Evolutionary conservation across 2,329 filamentous ascomycete genomes (phyloP).

Genomic region (Hymenotorrendiella dingleyae): DNA sequence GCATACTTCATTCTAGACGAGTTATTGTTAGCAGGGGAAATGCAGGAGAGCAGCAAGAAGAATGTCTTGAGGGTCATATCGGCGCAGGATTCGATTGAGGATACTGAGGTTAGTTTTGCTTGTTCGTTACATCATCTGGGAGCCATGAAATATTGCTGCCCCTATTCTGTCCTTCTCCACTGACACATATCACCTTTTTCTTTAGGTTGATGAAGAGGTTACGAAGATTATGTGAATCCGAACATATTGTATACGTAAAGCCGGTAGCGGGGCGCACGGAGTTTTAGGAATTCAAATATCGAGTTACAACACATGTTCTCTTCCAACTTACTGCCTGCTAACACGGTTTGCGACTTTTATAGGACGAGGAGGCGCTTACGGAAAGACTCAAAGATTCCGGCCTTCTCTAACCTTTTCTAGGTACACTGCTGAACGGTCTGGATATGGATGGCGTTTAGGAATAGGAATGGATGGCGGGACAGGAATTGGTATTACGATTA

Average conservation of each 20-base stretch:
- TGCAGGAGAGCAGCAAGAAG: constrained; percentile 99
- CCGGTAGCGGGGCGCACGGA: constrained; percentile 6
- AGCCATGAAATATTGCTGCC: neutral
- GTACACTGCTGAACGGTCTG: too few relatives aligned
- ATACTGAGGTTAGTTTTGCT: constrained; percentile 78
- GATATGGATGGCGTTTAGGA: too few relatives aligned
- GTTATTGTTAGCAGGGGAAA: constrained; percentile 86
- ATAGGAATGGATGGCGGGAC: too few relatives aligned
- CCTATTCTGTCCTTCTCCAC: constrained; percentile 35
- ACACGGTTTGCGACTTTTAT: neutral
- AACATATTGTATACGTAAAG: constrained; percentile 14
- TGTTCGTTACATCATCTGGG: constrained; percentile 3
- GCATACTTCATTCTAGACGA: constrained; percentile 99
- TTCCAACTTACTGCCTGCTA: neutral
- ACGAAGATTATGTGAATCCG: constrained; percentile 33
- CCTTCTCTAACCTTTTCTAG: neutral
- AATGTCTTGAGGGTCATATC: constrained; percentile 94
- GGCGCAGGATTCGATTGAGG: constrained; percentile 94
- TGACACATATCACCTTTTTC: constrained; percentile 44
- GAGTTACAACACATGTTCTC: neutral
- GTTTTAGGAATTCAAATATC: constrained; percentile 10
- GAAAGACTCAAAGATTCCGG: neutral
- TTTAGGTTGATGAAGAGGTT: constrained; percentile 33
- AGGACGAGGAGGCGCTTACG: neutral
- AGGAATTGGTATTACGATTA: too few relatives aligned